Conservation (phyloP, 2,329 filamentous ascomycete genomes). For the Monilinia laxa region DNA sequence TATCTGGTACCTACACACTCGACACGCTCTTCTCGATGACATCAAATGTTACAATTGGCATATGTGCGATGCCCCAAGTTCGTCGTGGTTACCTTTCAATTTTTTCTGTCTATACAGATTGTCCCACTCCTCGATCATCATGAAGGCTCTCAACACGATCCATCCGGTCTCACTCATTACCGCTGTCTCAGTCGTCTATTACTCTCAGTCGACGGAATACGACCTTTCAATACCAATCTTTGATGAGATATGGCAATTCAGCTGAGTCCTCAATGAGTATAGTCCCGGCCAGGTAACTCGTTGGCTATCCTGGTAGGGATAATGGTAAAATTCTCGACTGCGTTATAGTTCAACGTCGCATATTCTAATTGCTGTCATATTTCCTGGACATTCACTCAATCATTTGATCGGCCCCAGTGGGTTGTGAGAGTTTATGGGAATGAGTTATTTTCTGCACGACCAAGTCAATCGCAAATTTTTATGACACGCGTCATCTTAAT, state of each 20-base stretch:
- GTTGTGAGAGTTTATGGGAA: not conserved
- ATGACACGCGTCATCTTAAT: constrained; percentile 13
- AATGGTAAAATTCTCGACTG: not conserved
- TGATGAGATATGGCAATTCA: not conserved
- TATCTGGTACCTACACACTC: not conserved
- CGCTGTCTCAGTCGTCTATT: not conserved
- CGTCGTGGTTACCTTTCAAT: no score
- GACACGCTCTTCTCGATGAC: not conserved
- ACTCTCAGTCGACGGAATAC: not conserved
- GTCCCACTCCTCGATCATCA: not conserved
- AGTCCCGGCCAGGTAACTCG: not conserved
- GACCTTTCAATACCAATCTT: not conserved
- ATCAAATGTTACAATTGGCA: not conserved
- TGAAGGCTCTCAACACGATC: not conserved
- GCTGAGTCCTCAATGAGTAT: not conserved
- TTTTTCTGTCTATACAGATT: not conserved
- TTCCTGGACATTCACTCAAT: not conserved
- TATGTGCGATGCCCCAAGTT: not conserved
- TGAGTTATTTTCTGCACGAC: constrained; percentile 3
- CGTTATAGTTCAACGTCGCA: not conserved
- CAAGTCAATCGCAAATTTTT: not conserved
- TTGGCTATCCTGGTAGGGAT: not conserved
- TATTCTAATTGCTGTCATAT: not conserved
- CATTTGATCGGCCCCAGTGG: not conserved
- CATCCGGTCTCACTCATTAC: not conserved